A percentile compares a stretch with the other conserved stretches of the same genome.
Conservation (phyloP, 2,329 filamentous ascomycete genomes). For the Fusarium mundagurra region DNA sequence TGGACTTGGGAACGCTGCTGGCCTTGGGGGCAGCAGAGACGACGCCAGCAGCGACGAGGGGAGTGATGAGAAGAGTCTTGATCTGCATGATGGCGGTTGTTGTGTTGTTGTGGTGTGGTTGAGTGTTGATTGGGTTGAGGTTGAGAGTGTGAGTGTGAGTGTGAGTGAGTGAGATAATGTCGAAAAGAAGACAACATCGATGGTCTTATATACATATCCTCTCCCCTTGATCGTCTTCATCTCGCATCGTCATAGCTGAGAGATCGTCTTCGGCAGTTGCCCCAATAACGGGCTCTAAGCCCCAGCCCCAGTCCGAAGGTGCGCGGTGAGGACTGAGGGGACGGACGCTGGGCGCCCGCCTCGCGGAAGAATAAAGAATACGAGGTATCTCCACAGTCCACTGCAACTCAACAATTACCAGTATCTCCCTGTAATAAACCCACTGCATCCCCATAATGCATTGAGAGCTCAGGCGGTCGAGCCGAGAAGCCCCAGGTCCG, state of each 20-base stretch:
- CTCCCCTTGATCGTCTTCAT: background rate
- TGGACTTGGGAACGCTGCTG: conserved; percentile 32
- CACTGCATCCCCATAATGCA: background rate
- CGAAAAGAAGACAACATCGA: background rate
- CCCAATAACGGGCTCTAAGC: background rate
- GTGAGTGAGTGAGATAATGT: conserved; percentile 1
- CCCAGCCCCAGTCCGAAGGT: background rate
- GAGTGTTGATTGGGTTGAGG: background rate
- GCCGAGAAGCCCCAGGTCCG: background rate
- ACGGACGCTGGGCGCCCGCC: background rate
- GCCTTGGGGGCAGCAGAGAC: conserved; percentile 42
- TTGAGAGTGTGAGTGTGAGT: background rate
- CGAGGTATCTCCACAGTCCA: background rate
- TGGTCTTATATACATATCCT: conserved; percentile 28
- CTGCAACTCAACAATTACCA: background rate
- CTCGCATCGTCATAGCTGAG: conserved; percentile 6
- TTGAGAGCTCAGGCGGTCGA: background rate
- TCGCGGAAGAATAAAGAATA: conserved; percentile 11
- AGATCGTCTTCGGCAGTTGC: background rate
- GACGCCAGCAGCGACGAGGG: conserved; percentile 42
- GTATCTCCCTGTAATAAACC: background rate
- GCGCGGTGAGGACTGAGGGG: background rate
- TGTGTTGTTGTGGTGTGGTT: background rate
- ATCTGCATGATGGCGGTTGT: conserved; percentile 43
- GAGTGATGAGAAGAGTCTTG: conserved; percentile 39